A percentile compares a stretch with the other conserved stretches of the same genome.
Evolutionary conservation across 352 stramenopile species (phyloP).

Genomic region (Aphanomyces euteiches): DNA sequence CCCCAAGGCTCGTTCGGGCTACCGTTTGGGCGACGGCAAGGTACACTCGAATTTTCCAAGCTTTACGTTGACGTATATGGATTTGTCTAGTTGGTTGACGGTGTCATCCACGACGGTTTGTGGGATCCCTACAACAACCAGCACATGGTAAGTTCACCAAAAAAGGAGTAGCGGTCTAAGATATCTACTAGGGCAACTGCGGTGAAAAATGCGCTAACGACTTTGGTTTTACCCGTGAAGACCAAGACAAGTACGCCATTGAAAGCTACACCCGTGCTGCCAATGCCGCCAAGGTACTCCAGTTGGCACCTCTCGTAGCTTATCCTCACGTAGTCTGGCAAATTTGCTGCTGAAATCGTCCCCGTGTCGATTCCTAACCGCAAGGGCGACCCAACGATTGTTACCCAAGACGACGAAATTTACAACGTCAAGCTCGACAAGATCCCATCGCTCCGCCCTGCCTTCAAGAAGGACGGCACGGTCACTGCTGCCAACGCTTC

Average conservation of each 20-base stretch:
- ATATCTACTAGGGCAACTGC: conserved; percentile 82
- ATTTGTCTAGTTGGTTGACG: conserved; percentile 55
- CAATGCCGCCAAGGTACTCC: conserved; percentile 36
- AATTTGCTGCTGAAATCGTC: conserved; percentile 81
- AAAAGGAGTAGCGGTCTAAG: no score
- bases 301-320: not conserved
- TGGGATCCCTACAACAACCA: conserved; percentile 97
- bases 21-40: conserved; percentile 88
- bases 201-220: conserved; percentile 88
- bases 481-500: conserved; percentile 95
- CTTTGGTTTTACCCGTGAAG: conserved; percentile 82
- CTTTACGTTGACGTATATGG: conserved; percentile 44
- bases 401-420: conserved; percentile 89
- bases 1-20: conserved; percentile 85
- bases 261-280: conserved; percentile 88
- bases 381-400: conserved; percentile 38
- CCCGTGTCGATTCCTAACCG: conserved; percentile 64
- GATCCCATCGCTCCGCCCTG: conserved; percentile 78
- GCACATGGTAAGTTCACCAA: conserved; percentile 50
- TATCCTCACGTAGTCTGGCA: conserved; percentile 45
- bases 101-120: conserved; percentile 93
- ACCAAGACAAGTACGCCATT: conserved; percentile 91
- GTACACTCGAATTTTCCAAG: conserved; percentile 32
- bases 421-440: conserved; percentile 81
- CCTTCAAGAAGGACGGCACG: conserved; percentile 89